Evolutionary conservation across 148 eudicot genomes (phyloP), one percentile per base, ranked within the genome.

Genomic region (Oxyria digyna): DNA sequence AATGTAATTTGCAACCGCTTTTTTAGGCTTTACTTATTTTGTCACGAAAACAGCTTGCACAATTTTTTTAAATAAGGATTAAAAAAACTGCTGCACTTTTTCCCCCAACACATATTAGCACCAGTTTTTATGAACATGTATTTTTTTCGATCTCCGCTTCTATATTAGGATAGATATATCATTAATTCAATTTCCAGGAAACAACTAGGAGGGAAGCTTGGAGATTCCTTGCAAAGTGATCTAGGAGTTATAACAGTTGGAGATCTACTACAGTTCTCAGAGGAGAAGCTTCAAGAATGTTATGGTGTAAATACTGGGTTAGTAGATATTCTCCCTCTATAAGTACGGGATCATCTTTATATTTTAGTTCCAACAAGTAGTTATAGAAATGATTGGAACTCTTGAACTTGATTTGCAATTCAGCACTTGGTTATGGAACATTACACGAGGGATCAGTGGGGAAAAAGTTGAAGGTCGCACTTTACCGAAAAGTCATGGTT

Each of bases 131-230:
- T n/a, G n/a, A n/a, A n/a, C n/a, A n/a, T n/a, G n/a, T n/a, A n/a
- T n/a, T n/a, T n/a, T 4, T 26, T 14, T 29, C 20, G 9, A 29
- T 15, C 65, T 3, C n/a, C 35, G 6, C 37, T 29, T 59, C 20
- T 59, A 31, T 59, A n/a, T 59, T 14, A 59, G 18, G 65, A 59
- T 59, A 10, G 38, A 27, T 59, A 26, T 59, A 14, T 27, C 8
- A 9, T 38, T 59, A 38, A n/a, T 0, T 20, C 75, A 49, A 62
- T 77, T 46, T 75, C 46, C 81, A 92, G 98, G 98, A 92, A 92
- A 73, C 98, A 92, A 70, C 94, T 92, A 55, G 98, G 98, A 29
- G 98, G 98, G 67, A 92, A 92, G 84, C 96, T 92, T 42, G 98
- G 98, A 57, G 87, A 83, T 71, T 83, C 96, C 70, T 79, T 89